Base-by-base conservation (phyloP, 2,329 filamentous ascomycete genomes). In the Nannizziopsis arthrosporioides region DNA sequence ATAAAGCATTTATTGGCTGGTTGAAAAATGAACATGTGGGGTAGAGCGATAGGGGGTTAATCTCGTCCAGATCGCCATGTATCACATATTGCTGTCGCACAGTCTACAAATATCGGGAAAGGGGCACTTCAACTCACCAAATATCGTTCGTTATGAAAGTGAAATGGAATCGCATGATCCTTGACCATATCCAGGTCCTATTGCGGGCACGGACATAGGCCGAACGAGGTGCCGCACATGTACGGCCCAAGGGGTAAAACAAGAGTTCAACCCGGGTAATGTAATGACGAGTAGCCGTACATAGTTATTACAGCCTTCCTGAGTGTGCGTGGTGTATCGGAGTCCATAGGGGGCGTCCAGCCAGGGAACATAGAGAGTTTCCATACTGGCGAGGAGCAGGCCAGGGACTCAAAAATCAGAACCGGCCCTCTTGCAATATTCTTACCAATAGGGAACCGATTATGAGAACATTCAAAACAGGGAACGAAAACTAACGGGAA, bases 31-130 rank as follows among this genome's bases (percentile, higher is more conserved):
- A 45, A 45, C 43, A 31, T 38, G 43, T 39, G 43, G 43, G 43
- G 43, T 45, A 12, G 11, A 12, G n/a, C 27, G n/a, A 45, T 37
- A 31, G 35, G 15, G 35, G 18, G 9, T 15, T 30, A 15, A n/a
- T 37, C 35, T 17, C 12, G 35, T 8, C 35, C 35, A 27, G 22
- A 27, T 27, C 22, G 22, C 22, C 30, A 44, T n/a, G 42, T 44
- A 35, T n/a, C 42, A 44, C 42, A 39, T 30, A 39, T 39, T 27
- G 17, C 31, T 12, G 43, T 45, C 31, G 31, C 43, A 31, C 43
- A 17, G 14, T 15, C 12, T 31, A 34, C 35, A 39, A 39, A 38
- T 5, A 45, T 45, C 19, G 43, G 35, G 19, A 37, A 31, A 6
- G 43, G 35, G 31, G 35, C 34, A 4, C 17, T 11, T 37, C 9